Evolutionary conservation across 352 stramenopile species (phyloP), one percentile per base, ranked within the genome.

Genomic region (Phytophthora colocasiae): DNA sequence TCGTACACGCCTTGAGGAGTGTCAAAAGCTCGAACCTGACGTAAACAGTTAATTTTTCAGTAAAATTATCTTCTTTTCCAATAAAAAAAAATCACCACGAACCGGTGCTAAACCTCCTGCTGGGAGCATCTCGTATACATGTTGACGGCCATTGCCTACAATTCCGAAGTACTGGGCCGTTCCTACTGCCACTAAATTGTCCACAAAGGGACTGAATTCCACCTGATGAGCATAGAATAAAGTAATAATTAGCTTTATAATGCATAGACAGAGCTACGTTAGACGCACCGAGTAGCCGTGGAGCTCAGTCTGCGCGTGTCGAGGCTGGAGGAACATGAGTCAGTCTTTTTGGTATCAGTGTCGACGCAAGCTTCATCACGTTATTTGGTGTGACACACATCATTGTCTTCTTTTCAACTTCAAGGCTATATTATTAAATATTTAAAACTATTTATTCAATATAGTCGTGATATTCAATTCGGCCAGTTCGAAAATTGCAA

Each of bases 81-180:
- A 1, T 32, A 57, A 48, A 43, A 8, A n/a, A 15, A 0, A 22
- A 19, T 19, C 4, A 2, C 49, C 34, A 66, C 77, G 50, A 51
- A 95, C 87, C 12, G 82, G 77, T 11, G 78, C 65, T 32, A 95
- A 75, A 29, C 81, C 72, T 36, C 88, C 89, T 6, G 63, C 71
- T 27, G 90, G 85, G 27, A 88, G 45, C 72, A 95, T 71, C 52
- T 97, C 89, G 43, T 91, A 83, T 32, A 97, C 83, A 54, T 92
- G 75, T 61, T 97, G 87, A 4, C 87, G 77, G 0, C 92, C 92
- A 75, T 98, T 98, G 49, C 92, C 92, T 32, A 98, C 86, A 59
- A 98, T 97, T 1, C 92, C 92, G 74, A 97, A 98, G 77, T 98
- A 97, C 73, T 98, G 92, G 24, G 91, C 77, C 1, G 89, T 96